Evolutionary conservation across 2,329 filamentous ascomycete genomes (phyloP), one percentile per base, ranked within the genome.

Genomic region (Blastomyces emzantsi): DNA sequence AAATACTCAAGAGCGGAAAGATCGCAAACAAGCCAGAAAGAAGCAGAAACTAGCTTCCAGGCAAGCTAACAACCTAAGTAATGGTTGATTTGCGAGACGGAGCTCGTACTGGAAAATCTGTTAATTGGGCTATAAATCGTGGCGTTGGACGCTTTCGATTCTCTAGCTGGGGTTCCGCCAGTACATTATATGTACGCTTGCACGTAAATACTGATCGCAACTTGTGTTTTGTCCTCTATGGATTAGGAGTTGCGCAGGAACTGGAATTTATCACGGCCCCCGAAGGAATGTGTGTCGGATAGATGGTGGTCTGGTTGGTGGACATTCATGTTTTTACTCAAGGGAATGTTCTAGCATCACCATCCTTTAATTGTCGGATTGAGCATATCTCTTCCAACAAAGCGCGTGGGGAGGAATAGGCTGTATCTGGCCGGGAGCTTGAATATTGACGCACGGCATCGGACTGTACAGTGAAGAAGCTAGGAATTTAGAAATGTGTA

Each of bases 21-120:
- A 67, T 41, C 70, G 65, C 62, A 71, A 64, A 62, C 66, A 71
- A 49, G 65, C 67, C 60, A 69, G 70, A 65, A 68, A 70, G 36
- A 63, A 72, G 43, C 74, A 75, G 64, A 76, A 76, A 67, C 80
- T 83, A 70, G 74, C 80, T 56, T 72, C 74, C 25, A 72, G 68
- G 49, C 70, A 71, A 61, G 66, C 28, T 68, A 70, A 67, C 71
- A 67, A 69, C 43, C 57, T 63, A 54, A 45, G 30, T 25, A 54
- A 43, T 60, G 57, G 60, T 49, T 57, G 41, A 60, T 39, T 41
- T 43, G 17, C 1, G 19, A 33, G 33, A 33, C 17, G 61, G 52
- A 39, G 33, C 15, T 54, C 25, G 25, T 25, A 43, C 55, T 43
- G 33, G 36, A 43, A 58, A 19, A 4, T 8, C 55, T 28, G 19